A percentile compares a stretch with the other conserved stretches of the same genome.
These are phyloP conservation scores for Lycium ferocissimum DNA, from an alignment of 257 asterid species.

Conservation along the genomic window DNA sequence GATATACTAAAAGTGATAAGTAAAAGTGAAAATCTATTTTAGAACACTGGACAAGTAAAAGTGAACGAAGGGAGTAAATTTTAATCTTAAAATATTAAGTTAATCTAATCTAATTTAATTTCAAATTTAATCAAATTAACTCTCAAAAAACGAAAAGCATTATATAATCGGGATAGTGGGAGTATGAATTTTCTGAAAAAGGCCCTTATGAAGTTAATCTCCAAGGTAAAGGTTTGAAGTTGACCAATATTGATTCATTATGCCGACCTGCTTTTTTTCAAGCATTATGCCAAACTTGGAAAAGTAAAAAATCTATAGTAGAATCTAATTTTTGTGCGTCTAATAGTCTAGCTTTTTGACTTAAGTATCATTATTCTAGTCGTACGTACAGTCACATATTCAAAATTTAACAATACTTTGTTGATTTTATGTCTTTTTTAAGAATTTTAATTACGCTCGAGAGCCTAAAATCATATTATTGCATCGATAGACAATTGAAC, in stretches of 20 bases:
- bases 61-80: too few species aligned
- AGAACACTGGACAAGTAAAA: too few species aligned
- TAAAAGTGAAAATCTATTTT: too few species aligned
- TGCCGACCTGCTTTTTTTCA: not conserved
- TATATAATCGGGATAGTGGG: too few species aligned
- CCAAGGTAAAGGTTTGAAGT: not conserved
- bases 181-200: not conserved
- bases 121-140: too few species aligned
- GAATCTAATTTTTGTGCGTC: not conserved
- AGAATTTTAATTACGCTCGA: not conserved
- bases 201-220: not conserved
- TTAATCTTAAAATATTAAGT: too few species aligned
- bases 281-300: constrained; percentile 15
- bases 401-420: not conserved
- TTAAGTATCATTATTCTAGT: not conserved
- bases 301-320: not conserved
- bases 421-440: not conserved
- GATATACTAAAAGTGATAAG: too few species aligned
- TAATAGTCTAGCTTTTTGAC: not conserved
- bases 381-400: not conserved
- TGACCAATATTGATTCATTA: not conserved
- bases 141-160: too few species aligned
- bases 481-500: too few species aligned
- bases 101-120: too few species aligned
- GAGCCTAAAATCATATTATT: not conserved